Percentiles rank a stretch among this genome's conserved stretches.
phyloP scores from a whole-genome alignment of 78 protist genomes.

The Dictyostelium capitatum region DNA sequence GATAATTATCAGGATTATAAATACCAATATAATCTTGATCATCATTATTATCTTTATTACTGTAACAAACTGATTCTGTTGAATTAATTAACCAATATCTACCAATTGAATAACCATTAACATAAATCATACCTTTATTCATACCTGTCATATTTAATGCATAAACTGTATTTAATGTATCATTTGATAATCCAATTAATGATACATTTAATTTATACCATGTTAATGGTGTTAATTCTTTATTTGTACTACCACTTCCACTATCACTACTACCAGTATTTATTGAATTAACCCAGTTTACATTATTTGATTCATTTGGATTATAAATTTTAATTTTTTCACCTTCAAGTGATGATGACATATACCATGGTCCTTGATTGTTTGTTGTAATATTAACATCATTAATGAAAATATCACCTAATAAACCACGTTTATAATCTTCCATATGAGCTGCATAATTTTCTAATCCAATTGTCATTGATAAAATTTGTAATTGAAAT shows the following conservation, averaged over 20 bases:
- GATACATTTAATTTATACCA: conserved; percentile 48
- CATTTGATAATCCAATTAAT: conserved; percentile 2
- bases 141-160: conserved; percentile 44
- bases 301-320: background rate
- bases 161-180: background rate
- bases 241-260: too few species aligned
- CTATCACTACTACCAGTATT: too few species aligned
- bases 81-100: conserved; percentile 65
- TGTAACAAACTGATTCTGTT: background rate
- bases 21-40: conserved; percentile 57
- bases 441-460: conserved; percentile 60
- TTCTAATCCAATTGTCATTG: conserved; percentile 21
- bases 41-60: too few species aligned
- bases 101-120: conserved; percentile 72
- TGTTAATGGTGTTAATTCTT: background rate
- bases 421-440: conserved; percentile 8
- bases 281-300: background rate
- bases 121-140: conserved; percentile 70
- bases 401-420: background rate
- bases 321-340: conserved; percentile 23
- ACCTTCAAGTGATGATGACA: conserved; percentile 33
- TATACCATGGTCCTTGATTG: conserved; percentile 19
- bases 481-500: conserved; percentile 1
- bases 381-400: conserved; percentile 8
- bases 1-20: conserved; percentile 9